Evolutionary conservation across 2,329 filamentous ascomycete genomes (phyloP).

Genomic region (Fulvia fulva): DNA sequence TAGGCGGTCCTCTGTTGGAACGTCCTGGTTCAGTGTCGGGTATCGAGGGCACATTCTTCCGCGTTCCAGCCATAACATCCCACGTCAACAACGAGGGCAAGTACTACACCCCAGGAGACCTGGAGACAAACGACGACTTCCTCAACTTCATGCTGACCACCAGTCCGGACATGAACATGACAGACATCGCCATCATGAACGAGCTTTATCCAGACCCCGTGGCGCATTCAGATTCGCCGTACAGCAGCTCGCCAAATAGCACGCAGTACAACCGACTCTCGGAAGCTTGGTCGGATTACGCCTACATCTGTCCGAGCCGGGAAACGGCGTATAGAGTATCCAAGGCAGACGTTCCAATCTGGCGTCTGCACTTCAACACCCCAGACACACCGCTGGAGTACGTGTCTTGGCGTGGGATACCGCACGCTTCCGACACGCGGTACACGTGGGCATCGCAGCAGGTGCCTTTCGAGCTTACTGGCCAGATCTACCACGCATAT

Average conservation of each 20-base stretch:
- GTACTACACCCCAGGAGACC: slow-evolving; percentile 54
- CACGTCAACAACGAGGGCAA: slow-evolving; percentile 70
- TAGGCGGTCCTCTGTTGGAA: slow-evolving; percentile 6
- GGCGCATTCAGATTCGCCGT: slow-evolving; percentile 38
- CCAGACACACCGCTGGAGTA: slow-evolving; percentile 8
- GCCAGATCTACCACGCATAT: slow-evolving; percentile 33
- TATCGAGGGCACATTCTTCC: slow-evolving; percentile 47
- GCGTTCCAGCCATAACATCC: slow-evolving; percentile 62
- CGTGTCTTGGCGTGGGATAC: slow-evolving; percentile 9
- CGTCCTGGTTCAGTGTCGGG: slow-evolving; percentile 49
- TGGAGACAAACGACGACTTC: slow-evolving; percentile 51
- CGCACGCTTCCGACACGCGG: slow-evolving; percentile 14
- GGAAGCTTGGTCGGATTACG: slow-evolving; percentile 61
- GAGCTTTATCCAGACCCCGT: slow-evolving; percentile 59
- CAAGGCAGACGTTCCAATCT: slow-evolving; percentile 11
- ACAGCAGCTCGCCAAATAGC: slow-evolving; percentile 33
- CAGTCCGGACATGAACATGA: slow-evolving; percentile 53
- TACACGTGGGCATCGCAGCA: slow-evolving; percentile 14
- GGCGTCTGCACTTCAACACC: slow-evolving; percentile 14
- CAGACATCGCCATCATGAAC: slow-evolving; percentile 54
- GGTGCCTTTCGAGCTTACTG: slow-evolving; percentile 7
- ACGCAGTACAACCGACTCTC: slow-evolving; percentile 55
- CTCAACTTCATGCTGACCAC: slow-evolving; percentile 57
- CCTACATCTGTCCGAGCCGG: slow-evolving; percentile 60
- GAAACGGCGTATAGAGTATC: slow-evolving; percentile 51